These are phyloP conservation scores for Phylloporus scabripes DNA, from an alignment of 768 basidiomycete genomes.

Conservation along the genomic window DNA sequence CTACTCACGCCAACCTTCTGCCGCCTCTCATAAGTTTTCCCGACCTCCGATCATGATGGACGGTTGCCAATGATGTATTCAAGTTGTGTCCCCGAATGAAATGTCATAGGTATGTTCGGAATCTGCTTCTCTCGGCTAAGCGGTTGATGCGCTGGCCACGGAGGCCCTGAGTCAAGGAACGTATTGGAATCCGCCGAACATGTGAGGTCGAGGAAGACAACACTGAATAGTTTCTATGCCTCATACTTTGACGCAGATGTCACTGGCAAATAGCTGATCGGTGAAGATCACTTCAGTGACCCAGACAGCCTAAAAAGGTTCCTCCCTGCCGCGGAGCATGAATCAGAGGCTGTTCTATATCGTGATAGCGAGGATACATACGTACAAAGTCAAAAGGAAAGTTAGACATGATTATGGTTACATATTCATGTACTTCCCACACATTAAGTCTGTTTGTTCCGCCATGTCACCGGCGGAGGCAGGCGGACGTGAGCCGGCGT, in stretches of 20 bases:
- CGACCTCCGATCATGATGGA: neutral
- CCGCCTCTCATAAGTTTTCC: neutral
- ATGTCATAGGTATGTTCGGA: neutral
- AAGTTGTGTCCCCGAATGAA: neutral
- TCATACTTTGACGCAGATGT: neutral
- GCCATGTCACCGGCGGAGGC: too few relatives aligned
- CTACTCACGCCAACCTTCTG: neutral
- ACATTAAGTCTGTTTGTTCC: too few relatives aligned
- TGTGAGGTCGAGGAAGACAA: too few relatives aligned
- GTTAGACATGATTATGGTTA: neutral
- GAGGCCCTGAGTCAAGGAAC: neutral
- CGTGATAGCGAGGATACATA: too few relatives aligned
- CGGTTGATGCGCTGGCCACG: neutral
- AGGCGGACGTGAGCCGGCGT: too few relatives aligned
- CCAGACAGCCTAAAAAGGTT: neutral
- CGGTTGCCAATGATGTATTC: neutral
- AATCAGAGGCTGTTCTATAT: neutral
- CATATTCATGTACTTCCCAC: neutral
- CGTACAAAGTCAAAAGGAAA: too few relatives aligned
- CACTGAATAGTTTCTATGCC: too few relatives aligned
- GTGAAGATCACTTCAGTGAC: neutral
- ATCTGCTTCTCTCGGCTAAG: neutral
- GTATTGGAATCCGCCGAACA: neutral
- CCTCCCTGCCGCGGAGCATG: neutral
- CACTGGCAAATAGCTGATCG: neutral